Percentiles rank a stretch among this genome's conserved stretches.
phyloP scores from a whole-genome alignment of 352 stramenopile species.

The Globisporangium solare region DNA sequence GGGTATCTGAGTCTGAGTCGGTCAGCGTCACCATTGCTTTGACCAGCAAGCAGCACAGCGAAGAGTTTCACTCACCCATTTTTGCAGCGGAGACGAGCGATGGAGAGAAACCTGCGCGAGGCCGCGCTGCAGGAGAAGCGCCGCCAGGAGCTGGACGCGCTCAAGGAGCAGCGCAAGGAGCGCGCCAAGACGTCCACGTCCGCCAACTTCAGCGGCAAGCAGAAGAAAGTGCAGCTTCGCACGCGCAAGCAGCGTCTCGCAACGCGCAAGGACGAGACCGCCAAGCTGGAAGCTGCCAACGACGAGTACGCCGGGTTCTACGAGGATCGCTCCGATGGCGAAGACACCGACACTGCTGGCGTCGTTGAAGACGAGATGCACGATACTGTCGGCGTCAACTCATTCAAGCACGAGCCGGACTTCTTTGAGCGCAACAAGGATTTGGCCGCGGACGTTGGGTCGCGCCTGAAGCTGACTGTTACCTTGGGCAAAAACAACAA shows the following conservation, averaged over 20 bases:
- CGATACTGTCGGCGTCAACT: conserved; percentile 27
- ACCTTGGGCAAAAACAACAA: conserved; percentile 82
- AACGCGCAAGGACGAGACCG: conserved; percentile 54
- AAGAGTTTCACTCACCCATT: background rate
- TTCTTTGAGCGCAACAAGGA: conserved; percentile 72
- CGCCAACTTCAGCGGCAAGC: conserved; percentile 78
- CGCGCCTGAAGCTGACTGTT: conserved; percentile 72
- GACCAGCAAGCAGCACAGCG: background rate
- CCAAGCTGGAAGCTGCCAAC: conserved; percentile 29
- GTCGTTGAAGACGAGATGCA: conserved; percentile 17
- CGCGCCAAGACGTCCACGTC: conserved; percentile 47
- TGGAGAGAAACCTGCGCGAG: conserved; percentile 58
- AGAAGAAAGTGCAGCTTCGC: conserved; percentile 83
- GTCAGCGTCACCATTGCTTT: background rate
- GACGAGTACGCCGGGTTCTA: conserved; percentile 59
- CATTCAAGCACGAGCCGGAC: conserved; percentile 45
- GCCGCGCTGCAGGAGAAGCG: conserved; percentile 64
- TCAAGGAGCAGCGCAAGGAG: conserved; percentile 82
- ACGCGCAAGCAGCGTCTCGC: conserved; percentile 76
- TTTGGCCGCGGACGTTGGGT: conserved; percentile 57
- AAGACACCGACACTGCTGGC: conserved; percentile 21
- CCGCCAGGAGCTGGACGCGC: conserved; percentile 62
- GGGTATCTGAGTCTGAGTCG: background rate
- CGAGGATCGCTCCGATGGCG: conserved; percentile 21
- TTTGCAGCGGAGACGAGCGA: background rate